Base-by-base conservation (phyloP, 2,329 filamentous ascomycete genomes). In the Clonostachys chloroleuca region DNA sequence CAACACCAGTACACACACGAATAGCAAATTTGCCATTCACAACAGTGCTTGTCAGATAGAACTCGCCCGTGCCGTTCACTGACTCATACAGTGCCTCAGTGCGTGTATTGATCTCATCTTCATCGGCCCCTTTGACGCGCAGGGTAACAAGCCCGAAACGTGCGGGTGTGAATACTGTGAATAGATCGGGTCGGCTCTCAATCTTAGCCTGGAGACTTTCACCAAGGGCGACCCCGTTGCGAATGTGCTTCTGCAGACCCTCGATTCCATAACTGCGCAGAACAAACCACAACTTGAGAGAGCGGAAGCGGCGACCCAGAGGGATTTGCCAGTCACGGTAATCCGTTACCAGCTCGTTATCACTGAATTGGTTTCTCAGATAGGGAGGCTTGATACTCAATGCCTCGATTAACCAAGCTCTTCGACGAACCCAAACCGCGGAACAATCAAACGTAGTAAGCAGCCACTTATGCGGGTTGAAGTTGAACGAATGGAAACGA, bases 301-400 rank as follows among this genome's bases (percentile, higher is more conserved):
- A 83, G 50, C 92, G 80, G 77, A 97, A 97, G 14, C 92, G 78
- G 4, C 92, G 78, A 9, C 92, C 92, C 0, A 97, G 83, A 0
- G 92, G 91, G 58, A 97, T 95, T 69, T 96, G 91, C 92, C 92
- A 97, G 74, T 97, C 92, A 42, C 92, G 83, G 72, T 96, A 96
- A 67, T 97, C 92, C 20, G 90, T 96, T 1, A 96, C 92, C 3
- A 92, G 77, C 0, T 90, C 91, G 36, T 78, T 81, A 56, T 94
- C 89, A 5, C 86, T 88, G 69, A 85, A 90, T 5, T 81, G 72
- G 67, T 96, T 96, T 53, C 84, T 68, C 30, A 96, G 81, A 70
- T 95, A 96, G 5, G 86, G 78, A 0, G 89, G 89, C 14, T 86
- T 86, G 61, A 94, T 86, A 60, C 81, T 84, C 40, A 96, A 78